phyloP scores from a whole-genome alignment of 2,329 filamentous ascomycete genomes.

The Chaetomium olivaceum region DNA sequence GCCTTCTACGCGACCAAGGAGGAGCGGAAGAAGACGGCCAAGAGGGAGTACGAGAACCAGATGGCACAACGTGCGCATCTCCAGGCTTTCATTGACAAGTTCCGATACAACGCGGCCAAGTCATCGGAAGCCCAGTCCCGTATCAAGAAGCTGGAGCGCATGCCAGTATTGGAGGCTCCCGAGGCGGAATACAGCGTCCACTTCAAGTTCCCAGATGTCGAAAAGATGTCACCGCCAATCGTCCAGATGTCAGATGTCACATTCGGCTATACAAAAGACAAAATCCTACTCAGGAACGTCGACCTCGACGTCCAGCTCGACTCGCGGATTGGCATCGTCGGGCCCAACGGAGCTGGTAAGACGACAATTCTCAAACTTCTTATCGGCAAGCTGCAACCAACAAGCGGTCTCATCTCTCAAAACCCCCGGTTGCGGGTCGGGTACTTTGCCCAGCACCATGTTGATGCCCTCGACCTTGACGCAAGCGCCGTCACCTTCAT shows the following conservation, averaged over 20 bases:
- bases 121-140: conserved; percentile 97
- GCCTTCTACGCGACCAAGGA: conserved; percentile 97
- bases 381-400: conserved; percentile 77
- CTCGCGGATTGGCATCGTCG: conserved; percentile 98
- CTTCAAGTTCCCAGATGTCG: conserved; percentile 96
- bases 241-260: conserved; percentile 93
- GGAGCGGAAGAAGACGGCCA: conserved; percentile 93
- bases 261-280: conserved; percentile 84
- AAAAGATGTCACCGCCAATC: conserved; percentile 95
- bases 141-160: conserved; percentile 98
- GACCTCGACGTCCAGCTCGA: conserved; percentile 97
- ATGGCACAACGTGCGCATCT: conserved; percentile 92
- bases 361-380: conserved; percentile 98
- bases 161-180: conserved; percentile 87
- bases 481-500: conserved; percentile 93
- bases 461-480: conserved; percentile 90
- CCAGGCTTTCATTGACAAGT: conserved; percentile 99
- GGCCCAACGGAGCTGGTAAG: conserved; percentile 97
- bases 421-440: conserved; percentile 87
- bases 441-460: conserved; percentile 98
- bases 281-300: conserved; percentile 77
- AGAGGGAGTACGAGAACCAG: conserved; percentile 97
- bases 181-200: conserved; percentile 95
- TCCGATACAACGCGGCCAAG: conserved; percentile 98
- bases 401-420: conserved; percentile 79